Base-by-base conservation (phyloP, 148 eudicot species). In the Limonium bicolor region DNA sequence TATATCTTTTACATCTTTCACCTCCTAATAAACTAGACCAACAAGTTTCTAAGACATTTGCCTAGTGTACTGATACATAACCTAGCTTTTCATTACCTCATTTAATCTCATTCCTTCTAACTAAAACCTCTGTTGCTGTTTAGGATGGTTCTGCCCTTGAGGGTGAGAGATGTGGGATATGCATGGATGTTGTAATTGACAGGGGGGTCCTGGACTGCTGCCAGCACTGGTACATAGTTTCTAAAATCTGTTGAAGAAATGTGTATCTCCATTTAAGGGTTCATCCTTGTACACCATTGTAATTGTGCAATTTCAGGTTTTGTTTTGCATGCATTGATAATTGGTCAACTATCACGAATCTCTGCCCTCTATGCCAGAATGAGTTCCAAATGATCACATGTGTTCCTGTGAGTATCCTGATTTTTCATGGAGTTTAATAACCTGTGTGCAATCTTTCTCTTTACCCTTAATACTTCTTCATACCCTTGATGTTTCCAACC, bases 301-400 rank as follows among this genome's bases (percentile, higher is more conserved):
- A 14, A 20, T 29, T 39, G 28, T 33, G 4, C 17, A 34, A 45
- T 64, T 61, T 61, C 80, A 88, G 97, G 95, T 88, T 80, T 69
- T 88, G 97, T 68, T 88, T 88, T 65, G 56, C 68, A 38, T 88
- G 97, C 75, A 84, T 88, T 52, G 97, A 88, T 63, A 84, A 80
- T 69, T 88, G 97, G 97, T 82, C 93, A 25, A 72, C 79, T 38
- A 88, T 88, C 50, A 84, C 92, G 54, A 88, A 82, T 67, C 77
- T 88, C 20, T 88, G 97, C 62, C 97, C 97, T 20, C 69, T 88
- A 50, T 88, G 95, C 78, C 94, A 83, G 80, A 72, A 62, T 61
- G 94, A 88, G 44, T 88, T 88, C 70, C 97, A 88, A 68, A 46
- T 78, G 55, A 88, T 88, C 60, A 88, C 97, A 16, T 88, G 97